Conservation (phyloP, 805 yeast genomes). For the Ogataea populi-albae region DNA sequence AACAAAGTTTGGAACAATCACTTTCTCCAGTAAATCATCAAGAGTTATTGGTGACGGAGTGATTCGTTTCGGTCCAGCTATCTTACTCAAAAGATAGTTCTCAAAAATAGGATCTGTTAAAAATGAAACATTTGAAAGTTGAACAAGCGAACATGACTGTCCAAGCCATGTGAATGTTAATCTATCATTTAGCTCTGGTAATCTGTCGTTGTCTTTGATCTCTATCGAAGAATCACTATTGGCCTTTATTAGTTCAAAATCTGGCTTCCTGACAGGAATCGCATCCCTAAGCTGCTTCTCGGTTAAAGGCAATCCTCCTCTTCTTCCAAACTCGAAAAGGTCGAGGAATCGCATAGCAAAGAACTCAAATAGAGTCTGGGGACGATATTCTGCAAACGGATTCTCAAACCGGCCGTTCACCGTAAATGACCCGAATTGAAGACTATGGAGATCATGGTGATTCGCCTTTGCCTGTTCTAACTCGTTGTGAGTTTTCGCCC, state of each 20-base stretch:
- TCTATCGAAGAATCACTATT: constrained; percentile 17
- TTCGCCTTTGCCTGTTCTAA: constrained; percentile 6
- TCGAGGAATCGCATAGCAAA: constrained; percentile 69
- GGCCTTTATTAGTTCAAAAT: constrained; percentile 38
- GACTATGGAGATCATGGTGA: constrained; percentile 10
- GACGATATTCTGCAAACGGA: constrained; percentile 87
- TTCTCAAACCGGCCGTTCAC: constrained; percentile 81
- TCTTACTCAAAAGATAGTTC: constrained; percentile 57
- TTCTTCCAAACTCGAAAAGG: constrained; percentile 54
- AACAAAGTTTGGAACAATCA: constrained; percentile 64
- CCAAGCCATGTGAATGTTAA: constrained; percentile 88
- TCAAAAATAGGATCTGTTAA: constrained; percentile 83
- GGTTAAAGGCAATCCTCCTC: constrained; percentile 58
- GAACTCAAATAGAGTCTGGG: constrained; percentile 87
- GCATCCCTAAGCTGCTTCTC: constrained; percentile 46
- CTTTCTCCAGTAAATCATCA: constrained; percentile 42
- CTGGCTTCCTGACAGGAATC: constrained; percentile 62
- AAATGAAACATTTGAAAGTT: constrained; percentile 67
- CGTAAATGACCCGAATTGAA: constrained; percentile 45
- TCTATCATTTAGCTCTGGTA: constrained; percentile 42
- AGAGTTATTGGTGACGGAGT: constrained; percentile 69
- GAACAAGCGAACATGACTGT: constrained; percentile 79
- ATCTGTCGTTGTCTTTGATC: constrained; percentile 1
- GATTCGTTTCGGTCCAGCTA: constrained; percentile 82
- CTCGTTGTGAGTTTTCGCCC: constrained; percentile 29